Conservation (phyloP, 1,139 yeast genomes). For the Scheffersomyces cryptocercus region DNA sequence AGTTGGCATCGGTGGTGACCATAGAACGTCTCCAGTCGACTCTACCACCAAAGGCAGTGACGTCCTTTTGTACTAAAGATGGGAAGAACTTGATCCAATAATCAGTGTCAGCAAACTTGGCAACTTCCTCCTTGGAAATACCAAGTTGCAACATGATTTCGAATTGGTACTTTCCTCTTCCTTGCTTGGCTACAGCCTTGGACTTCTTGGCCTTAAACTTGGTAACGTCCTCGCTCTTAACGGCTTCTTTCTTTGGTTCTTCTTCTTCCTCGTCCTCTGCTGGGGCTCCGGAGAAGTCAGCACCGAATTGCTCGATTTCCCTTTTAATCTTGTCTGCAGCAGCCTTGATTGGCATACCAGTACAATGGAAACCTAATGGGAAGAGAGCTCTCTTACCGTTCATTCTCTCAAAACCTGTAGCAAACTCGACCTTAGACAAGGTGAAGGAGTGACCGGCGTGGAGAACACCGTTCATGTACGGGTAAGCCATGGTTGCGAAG, state of each 20-base stretch:
- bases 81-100: conserved; percentile 94
- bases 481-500: conserved; percentile 95
- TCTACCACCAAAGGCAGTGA: conserved; percentile 83
- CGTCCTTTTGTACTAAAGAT: conserved; percentile 80
- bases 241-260: conserved; percentile 30
- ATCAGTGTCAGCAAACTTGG: conserved; percentile 83
- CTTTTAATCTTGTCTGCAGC: conserved; percentile 94
- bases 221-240: conserved; percentile 71
- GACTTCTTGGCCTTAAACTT: conserved; percentile 91
- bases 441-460: conserved; percentile 99
- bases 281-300: conserved; percentile 70
- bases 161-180: conserved; percentile 90
- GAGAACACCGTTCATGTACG: conserved; percentile 97
- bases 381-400: conserved; percentile 88
- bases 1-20: conserved; percentile 93
- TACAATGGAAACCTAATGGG: conserved; percentile 98
- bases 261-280: conserved; percentile 57
- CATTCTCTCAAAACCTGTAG: conserved; percentile 94
- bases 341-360: conserved; percentile 98
- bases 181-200: conserved; percentile 90
- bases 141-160: conserved; percentile 96
- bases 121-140: conserved; percentile 76
- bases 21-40: conserved; percentile 98
- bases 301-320: conserved; percentile 90
- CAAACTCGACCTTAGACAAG: conserved; percentile 90